A percentile compares a stretch with the other conserved stretches of the same genome.
Evolutionary conservation across 148 eudicot species (phyloP).

Genomic region (Diospyros lotus): DNA sequence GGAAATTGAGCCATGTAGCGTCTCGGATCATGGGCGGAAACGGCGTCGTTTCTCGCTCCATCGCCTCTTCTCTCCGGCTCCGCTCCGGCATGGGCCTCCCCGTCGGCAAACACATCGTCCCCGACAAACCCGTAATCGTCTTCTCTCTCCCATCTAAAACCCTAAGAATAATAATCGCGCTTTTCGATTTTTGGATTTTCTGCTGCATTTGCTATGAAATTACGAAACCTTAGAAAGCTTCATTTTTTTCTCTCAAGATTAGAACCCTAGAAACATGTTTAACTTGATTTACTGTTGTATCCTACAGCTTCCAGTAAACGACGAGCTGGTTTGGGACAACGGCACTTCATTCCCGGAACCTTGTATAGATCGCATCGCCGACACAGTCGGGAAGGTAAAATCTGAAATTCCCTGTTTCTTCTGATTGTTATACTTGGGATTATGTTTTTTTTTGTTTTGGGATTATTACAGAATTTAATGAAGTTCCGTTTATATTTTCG

Average conservation of each 20-base stretch:
- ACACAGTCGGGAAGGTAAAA: slow-evolving; percentile 76
- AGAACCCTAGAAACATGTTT: too few relatives aligned
- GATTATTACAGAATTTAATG: not conserved
- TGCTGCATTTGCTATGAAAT: not conserved
- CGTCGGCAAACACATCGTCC: slow-evolving; percentile 88
- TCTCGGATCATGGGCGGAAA: slow-evolving; percentile 69
- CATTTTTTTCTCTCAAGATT: not conserved
- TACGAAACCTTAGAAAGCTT: not conserved
- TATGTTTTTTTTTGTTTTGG: not conserved
- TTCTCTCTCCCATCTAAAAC: not conserved
- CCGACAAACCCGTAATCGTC: slow-evolving; percentile 58
- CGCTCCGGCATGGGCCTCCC: slow-evolving; percentile 96
- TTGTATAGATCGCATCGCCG: slow-evolving; percentile 92
- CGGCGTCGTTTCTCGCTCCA: slow-evolving; percentile 66
- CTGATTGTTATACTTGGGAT: too few relatives aligned
- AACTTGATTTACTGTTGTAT: not conserved
- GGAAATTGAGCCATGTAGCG: slow-evolving; percentile 58
- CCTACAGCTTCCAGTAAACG: slow-evolving; percentile 58
- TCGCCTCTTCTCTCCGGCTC: slow-evolving; percentile 58
- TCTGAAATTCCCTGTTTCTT: not conserved
- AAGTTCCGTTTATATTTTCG: not conserved
- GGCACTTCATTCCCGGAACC: slow-evolving; percentile 88
- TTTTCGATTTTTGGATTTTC: not conserved
- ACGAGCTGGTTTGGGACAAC: slow-evolving; percentile 88
- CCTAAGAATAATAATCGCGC: not conserved